Conservation (phyloP, 805 yeast species). For the Starmerella khaoyaiensis region DNA sequence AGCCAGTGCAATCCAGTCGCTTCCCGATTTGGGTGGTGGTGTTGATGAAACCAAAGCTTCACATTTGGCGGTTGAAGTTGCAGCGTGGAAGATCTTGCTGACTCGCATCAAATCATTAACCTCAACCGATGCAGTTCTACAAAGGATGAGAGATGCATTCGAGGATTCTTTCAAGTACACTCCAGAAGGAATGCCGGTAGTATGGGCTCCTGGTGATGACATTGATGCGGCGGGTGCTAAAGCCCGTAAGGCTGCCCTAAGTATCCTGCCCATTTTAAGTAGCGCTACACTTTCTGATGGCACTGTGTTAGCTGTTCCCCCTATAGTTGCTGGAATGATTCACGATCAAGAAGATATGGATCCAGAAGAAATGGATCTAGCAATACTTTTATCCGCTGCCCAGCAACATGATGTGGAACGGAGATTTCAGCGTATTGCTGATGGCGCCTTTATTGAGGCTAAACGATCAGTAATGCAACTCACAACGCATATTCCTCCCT, state of each 20-base stretch:
- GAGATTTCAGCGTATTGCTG: conserved; percentile 61
- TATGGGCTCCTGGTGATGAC: conserved; percentile 65
- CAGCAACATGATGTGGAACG: conserved; percentile 45
- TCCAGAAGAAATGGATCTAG: conserved; percentile 30
- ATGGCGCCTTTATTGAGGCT: conserved; percentile 72
- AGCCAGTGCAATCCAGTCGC: conserved; percentile 26
- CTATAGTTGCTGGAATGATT: conserved; percentile 43
- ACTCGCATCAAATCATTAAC: conserved; percentile 47
- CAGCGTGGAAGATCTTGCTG: conserved; percentile 56
- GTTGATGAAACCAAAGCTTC: conserved; percentile 34
- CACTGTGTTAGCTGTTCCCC: conserved; percentile 28
- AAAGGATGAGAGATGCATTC: conserved; percentile 61
- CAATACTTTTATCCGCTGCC: conserved; percentile 40
- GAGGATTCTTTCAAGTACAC: conserved; percentile 78
- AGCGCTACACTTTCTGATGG: conserved; percentile 37
- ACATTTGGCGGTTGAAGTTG: conserved; percentile 34
- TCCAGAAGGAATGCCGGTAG: conserved; percentile 62
- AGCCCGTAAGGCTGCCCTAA: conserved; percentile 47
- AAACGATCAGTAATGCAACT: conserved; percentile 73
- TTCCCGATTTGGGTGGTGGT: conserved; percentile 39
- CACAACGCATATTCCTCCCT: conserved; percentile 69
- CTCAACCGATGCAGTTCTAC: conserved; percentile 51
- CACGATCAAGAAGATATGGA: conserved; percentile 31
- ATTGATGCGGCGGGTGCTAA: conserved; percentile 50
- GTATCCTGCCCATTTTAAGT: conserved; percentile 46